Base-by-base conservation (phyloP, 768 basidiomycete genomes). In the Harrya chromipes region DNA sequence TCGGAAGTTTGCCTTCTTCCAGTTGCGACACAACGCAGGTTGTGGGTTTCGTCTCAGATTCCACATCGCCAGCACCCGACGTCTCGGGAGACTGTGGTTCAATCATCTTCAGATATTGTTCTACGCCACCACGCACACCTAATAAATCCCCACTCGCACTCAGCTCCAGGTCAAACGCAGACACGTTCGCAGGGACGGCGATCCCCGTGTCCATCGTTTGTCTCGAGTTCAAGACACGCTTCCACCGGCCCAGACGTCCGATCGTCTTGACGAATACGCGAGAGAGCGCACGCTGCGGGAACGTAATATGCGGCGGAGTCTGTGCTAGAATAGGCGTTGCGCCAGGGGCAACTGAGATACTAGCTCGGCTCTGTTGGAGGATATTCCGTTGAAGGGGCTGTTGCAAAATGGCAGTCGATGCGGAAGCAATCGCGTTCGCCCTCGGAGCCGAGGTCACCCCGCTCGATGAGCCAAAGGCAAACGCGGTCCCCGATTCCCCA, bases 231-330 rank as follows among this genome's bases (percentile, higher is more conserved):
- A 93, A 65, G 24, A 88, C 89, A 6, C 91, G 82, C 60, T 79
- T 87, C 87, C 91, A 87, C 10, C 87, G 74, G 2, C 91, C 91
- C 16, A 94, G 70, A 6, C 87, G 79, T 5, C 91, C 89, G 24
- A 93, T 83, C 3, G 91, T 91, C 68, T 83, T 86, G 46, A 88
- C 84, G 40, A 94, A 79, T 11, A 79, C 87, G 1, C 89, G 79
- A 0, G 87, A 89, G 14, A 93, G 71, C 0, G 83, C 74, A 58
- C 75, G 82, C 46, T 85, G 82, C 1, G 83, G 78, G 12, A 82
- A 69, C 7, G 76, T 60, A n/a, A 66, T 60, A 0, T 60, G 46
- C 2, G 74, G 67, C 7, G 78, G 64, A 10, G 74, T 72, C 38
- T 76, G 71, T 0, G 58, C 33, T 4, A 52, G 12, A 9, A 49